phyloP scores from a whole-genome alignment of 257 asterid species.

The Ehretia macrophylla region DNA sequence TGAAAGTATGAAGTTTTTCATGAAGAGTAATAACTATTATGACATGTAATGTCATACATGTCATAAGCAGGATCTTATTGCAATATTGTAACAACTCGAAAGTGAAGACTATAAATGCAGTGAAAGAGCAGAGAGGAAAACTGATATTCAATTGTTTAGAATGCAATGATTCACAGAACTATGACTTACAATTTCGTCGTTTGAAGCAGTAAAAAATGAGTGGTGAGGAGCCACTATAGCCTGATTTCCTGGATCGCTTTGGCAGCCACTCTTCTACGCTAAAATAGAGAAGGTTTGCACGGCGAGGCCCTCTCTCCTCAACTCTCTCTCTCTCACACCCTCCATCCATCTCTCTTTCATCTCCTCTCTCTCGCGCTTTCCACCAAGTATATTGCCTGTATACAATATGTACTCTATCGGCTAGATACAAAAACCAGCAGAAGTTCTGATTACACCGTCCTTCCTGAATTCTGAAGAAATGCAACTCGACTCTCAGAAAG shows the following conservation, averaged over 20 bases:
- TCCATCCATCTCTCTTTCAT: constrained; percentile 16
- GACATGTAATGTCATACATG: too few species aligned
- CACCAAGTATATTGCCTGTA: background rate
- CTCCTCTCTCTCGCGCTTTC: constrained; percentile 11
- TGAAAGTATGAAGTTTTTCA: too few species aligned
- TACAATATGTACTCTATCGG: constrained; percentile 16
- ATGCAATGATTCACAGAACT: too few species aligned
- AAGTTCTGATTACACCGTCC: background rate
- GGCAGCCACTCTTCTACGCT: constrained; percentile 52
- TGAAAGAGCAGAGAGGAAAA: too few species aligned
- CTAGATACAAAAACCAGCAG: constrained; percentile 1
- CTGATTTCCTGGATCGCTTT: constrained; percentile 30
- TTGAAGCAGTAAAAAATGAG: background rate
- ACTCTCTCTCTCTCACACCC: constrained; percentile 9
- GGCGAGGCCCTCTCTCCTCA: constrained; percentile 10
- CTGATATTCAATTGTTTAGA: too few species aligned
- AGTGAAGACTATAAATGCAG: too few species aligned
- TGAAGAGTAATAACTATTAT: too few species aligned
- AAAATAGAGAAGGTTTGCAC: constrained; percentile 52
- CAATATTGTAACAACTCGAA: too few species aligned
- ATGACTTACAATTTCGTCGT: too few species aligned
- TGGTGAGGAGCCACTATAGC: constrained; percentile 25
- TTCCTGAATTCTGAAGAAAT: too few species aligned
- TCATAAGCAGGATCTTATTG: too few species aligned
- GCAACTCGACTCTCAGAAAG: background rate